Percentiles rank a stretch among this genome's conserved stretches.
These are phyloP conservation scores for Botryotinia calthae DNA, from an alignment of 2,329 filamentous ascomycete genomes.

Conservation along the genomic window DNA sequence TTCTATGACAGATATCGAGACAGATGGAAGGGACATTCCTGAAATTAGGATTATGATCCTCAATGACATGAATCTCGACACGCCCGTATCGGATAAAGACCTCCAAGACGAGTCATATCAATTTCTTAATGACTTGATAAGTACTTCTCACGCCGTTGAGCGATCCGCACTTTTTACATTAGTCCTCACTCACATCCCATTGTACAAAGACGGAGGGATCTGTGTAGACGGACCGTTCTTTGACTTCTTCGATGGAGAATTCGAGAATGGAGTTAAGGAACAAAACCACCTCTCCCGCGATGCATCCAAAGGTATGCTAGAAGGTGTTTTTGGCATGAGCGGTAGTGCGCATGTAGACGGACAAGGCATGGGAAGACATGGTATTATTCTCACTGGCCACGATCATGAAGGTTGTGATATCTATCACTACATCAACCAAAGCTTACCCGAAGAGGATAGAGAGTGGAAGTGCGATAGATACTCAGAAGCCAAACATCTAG, in stretches of 20 bases:
- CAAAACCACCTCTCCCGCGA: slow-evolving; percentile 83
- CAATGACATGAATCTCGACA: slow-evolving; percentile 93
- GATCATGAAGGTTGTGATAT: slow-evolving; percentile 94
- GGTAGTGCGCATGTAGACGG: slow-evolving; percentile 57
- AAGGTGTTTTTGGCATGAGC: slow-evolving; percentile 79
- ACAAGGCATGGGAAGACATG: slow-evolving; percentile 64
- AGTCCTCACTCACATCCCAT: slow-evolving; percentile 85
- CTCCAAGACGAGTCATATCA: slow-evolving; percentile 75
- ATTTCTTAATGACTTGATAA: slow-evolving; percentile 71
- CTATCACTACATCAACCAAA: slow-evolving; percentile 75
- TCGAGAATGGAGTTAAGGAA: slow-evolving; percentile 73
- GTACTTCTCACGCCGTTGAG: slow-evolving; percentile 58
- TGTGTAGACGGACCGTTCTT: slow-evolving; percentile 86
- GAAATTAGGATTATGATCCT: slow-evolving; percentile 80
- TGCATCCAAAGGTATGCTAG: slow-evolving; percentile 71
- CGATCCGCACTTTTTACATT: slow-evolving; percentile 70
- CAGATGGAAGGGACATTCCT: slow-evolving; percentile 51
- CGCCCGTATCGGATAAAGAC: slow-evolving; percentile 63
- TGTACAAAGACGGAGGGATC: slow-evolving; percentile 77
- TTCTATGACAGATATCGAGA: slow-evolving; percentile 45
- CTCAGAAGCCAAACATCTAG: slow-evolving; percentile 44
- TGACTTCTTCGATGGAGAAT: slow-evolving; percentile 66
- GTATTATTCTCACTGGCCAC: slow-evolving; percentile 86
- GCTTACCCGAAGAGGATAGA: slow-evolving; percentile 31
- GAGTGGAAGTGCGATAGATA: slow-evolving; percentile 47